Percentiles rank a stretch among this genome's conserved stretches.
Evolutionary conservation across 371 early-diverging fungal species (phyloP).

Genomic region (Apophysomyces elegans): DNA sequence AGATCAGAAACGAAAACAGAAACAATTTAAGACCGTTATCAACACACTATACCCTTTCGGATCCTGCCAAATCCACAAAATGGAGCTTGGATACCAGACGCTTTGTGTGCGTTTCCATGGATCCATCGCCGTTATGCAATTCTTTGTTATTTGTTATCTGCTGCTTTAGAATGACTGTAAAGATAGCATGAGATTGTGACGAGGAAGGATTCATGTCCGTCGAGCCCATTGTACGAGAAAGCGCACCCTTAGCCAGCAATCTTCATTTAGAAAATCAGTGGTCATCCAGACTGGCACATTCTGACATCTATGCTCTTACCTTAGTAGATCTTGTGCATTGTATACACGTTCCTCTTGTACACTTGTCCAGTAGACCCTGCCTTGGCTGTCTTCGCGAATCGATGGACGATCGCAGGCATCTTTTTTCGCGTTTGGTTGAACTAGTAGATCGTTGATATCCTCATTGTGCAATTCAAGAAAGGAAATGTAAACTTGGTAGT

Average conservation of each 20-base stretch:
- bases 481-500: slow-evolving; percentile 64
- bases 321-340: slow-evolving; percentile 72
- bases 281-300: not conserved
- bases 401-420: slow-evolving; percentile 6
- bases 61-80: slow-evolving; percentile 99
- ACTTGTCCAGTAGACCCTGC: slow-evolving; percentile 89
- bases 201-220: slow-evolving; percentile 98
- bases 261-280: slow-evolving; percentile 57
- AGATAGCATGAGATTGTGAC: slow-evolving; percentile 98
- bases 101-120: not conserved
- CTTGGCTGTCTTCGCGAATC: slow-evolving; percentile 86
- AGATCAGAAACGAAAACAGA: not conserved
- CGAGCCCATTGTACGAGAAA: slow-evolving; percentile 88
- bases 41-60: slow-evolving; percentile 91
- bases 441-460: slow-evolving; percentile 78
- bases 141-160: slow-evolving; percentile 50
- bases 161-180: slow-evolving; percentile 83
- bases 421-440: slow-evolving; percentile 30
- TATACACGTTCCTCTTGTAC: slow-evolving; percentile 75
- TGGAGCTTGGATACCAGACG: slow-evolving; percentile 82
- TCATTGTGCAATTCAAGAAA: slow-evolving; percentile 97
- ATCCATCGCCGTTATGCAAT: not conserved
- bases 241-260: slow-evolving; percentile 74
- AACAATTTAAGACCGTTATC: not conserved
- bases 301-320: slow-evolving; percentile 3